Percentiles rank a stretch among this genome's conserved stretches.
phyloP scores from a whole-genome alignment of 805 yeast genomes.

The Myxozyma geophila region DNA sequence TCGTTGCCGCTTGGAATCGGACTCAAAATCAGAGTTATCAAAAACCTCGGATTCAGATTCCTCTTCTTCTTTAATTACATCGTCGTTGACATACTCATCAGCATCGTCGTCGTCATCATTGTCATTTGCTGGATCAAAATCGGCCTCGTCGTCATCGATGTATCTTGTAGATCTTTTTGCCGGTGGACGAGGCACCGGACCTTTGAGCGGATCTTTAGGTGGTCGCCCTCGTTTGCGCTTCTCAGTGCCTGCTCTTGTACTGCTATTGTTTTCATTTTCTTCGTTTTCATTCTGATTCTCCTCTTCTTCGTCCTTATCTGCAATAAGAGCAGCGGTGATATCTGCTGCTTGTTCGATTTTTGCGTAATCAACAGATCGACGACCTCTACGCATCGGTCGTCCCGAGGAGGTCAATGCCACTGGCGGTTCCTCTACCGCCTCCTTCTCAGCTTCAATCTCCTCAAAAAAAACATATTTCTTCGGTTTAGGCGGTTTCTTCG shows the following conservation, averaged over 20 bases:
- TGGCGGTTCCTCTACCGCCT: neutral
- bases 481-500: conserved; percentile 4
- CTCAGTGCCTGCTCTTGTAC: too few species aligned
- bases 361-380: conserved; percentile 8
- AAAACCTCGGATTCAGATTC: conserved; percentile 3
- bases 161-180: too few species aligned
- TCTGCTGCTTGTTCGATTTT: conserved; percentile 2
- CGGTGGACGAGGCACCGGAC: too few species aligned
- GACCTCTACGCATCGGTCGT: conserved; percentile 19
- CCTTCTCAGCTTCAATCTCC: neutral
- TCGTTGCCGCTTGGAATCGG: neutral
- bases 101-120: conserved; percentile 1
- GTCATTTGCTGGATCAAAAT: conserved; percentile 4
- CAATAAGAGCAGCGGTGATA: neutral
- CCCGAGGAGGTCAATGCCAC: conserved; percentile 14
- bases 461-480: neutral
- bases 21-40: neutral
- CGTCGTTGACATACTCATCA: conserved; percentile 7
- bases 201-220: too few species aligned
- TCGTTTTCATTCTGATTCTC: conserved; percentile 6
- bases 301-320: conserved; percentile 8
- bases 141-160: neutral
- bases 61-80: neutral
- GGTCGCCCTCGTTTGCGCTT: too few species aligned
- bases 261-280: neutral